These are phyloP conservation scores for Ceratobasidium sp. DNA, from an alignment of 1,284 basidiomycete species.

Conservation along the genomic window DNA sequence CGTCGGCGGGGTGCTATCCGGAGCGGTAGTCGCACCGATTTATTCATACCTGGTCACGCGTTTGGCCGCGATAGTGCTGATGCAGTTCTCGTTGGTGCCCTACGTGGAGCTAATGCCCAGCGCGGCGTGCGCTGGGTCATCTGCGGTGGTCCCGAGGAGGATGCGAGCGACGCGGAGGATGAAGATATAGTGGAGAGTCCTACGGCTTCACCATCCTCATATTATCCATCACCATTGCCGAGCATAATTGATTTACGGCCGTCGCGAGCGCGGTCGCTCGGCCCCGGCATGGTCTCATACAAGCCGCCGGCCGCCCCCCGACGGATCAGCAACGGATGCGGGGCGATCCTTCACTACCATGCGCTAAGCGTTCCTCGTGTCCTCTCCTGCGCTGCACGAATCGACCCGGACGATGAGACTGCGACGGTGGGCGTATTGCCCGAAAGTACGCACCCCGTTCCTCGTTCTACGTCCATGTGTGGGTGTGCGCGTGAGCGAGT, in stretches of 20 bases:
- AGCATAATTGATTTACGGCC: slow-evolving; percentile 25
- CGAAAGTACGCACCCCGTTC: slow-evolving; percentile 24
- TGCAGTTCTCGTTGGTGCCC: slow-evolving; percentile 15
- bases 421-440: slow-evolving; percentile 23
- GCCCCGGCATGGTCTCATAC: not conserved
- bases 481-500: slow-evolving; percentile 36
- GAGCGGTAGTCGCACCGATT: slow-evolving; percentile 30
- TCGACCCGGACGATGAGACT: slow-evolving; percentile 32
- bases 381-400: slow-evolving; percentile 29
- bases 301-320: not conserved
- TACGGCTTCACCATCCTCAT: not conserved
- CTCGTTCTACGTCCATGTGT: slow-evolving; percentile 31
- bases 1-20: slow-evolving; percentile 38
- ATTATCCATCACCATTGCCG: slow-evolving; percentile 11
- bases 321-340: slow-evolving; percentile 31
- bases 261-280: not conserved
- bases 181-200: not conserved
- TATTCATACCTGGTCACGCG: slow-evolving; percentile 8
- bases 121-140: slow-evolving; percentile 36
- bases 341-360: slow-evolving; percentile 19
- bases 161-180: slow-evolving; percentile 19
- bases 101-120: slow-evolving; percentile 31
- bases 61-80: slow-evolving; percentile 31
- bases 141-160: slow-evolving; percentile 31
- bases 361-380: slow-evolving; percentile 34